Conservation (phyloP, 129 eudicot species). For the Centaurea solstitialis region DNA sequence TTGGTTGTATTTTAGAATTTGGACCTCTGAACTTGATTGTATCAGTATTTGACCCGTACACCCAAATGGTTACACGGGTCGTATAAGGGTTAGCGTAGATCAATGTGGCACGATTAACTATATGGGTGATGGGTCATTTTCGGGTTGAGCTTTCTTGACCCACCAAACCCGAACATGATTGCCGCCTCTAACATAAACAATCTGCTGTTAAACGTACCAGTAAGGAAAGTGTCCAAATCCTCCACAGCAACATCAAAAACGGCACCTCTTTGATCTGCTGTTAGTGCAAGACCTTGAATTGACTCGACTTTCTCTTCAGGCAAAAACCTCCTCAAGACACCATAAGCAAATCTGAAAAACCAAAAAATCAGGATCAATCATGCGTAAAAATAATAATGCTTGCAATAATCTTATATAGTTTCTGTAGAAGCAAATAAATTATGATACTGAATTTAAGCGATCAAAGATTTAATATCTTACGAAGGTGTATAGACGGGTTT, state of each 20-base stretch:
- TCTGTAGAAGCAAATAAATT: no score
- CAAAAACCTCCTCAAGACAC: slow-evolving; percentile 73
- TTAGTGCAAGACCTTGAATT: slow-evolving; percentile 73
- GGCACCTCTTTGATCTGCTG: slow-evolving; percentile 81
- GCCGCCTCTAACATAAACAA: no score
- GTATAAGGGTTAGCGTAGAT: no score
- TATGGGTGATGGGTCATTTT: no score
- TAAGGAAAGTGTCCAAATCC: slow-evolving; percentile 68
- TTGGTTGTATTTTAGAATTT: no score
- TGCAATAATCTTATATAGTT: no score
- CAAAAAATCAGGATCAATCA: background rate
- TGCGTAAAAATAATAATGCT: background rate
- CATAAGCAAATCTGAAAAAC: slow-evolving; percentile 62
- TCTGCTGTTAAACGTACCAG: slow-evolving; percentile 41
- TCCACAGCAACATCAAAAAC: slow-evolving; percentile 72
- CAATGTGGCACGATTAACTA: no score
- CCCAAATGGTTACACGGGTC: no score
- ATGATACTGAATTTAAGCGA: background rate
- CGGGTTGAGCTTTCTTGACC: no score
- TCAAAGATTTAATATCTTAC: slow-evolving; percentile 39
- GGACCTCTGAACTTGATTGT: no score
- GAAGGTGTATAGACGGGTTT: slow-evolving; percentile 74
- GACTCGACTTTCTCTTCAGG: slow-evolving; percentile 86
- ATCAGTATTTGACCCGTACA: no score
- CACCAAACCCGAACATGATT: no score